phyloP scores from a whole-genome alignment of 2,329 filamentous ascomycete species.

The Metarhizium humberi region DNA sequence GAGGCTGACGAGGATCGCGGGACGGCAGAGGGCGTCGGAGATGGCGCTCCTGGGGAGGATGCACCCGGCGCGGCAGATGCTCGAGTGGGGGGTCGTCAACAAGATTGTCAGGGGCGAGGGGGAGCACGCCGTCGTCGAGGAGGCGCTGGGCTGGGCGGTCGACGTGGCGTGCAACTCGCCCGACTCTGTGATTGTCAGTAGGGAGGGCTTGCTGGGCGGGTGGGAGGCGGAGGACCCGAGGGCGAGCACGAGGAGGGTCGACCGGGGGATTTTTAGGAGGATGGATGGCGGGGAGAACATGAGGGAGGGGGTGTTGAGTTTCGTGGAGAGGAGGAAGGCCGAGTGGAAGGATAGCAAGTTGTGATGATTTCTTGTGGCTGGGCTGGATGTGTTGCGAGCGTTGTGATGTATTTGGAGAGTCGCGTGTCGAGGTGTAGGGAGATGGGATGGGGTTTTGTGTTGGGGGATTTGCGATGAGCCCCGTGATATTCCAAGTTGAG shows the following conservation, averaged over 20 bases:
- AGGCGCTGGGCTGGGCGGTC: conserved; percentile 52
- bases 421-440: background rate
- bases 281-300: background rate
- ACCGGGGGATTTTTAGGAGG: conserved; percentile 45
- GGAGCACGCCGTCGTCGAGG: conserved; percentile 35
- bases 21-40: conserved; percentile 60
- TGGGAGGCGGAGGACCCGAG: conserved; percentile 63
- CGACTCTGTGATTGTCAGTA: conserved; percentile 65
- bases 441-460: no score
- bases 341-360: conserved; percentile 57
- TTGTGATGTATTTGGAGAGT: background rate
- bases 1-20: conserved; percentile 55
- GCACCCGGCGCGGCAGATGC: conserved; percentile 50
- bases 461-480: no score
- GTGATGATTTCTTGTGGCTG: conserved; percentile 15
- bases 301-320: conserved; percentile 59
- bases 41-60: conserved; percentile 57
- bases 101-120: conserved; percentile 39
- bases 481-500: no score
- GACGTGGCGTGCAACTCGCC: conserved; percentile 59
- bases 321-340: conserved; percentile 66
- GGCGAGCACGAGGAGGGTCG: conserved; percentile 48
- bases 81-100: conserved; percentile 62
- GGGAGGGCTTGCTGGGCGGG: conserved; percentile 61
- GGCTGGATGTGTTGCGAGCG: background rate